Evolutionary conservation across 2,329 filamentous ascomycete species (phyloP).

Genomic region (Diplodia intermedia): DNA sequence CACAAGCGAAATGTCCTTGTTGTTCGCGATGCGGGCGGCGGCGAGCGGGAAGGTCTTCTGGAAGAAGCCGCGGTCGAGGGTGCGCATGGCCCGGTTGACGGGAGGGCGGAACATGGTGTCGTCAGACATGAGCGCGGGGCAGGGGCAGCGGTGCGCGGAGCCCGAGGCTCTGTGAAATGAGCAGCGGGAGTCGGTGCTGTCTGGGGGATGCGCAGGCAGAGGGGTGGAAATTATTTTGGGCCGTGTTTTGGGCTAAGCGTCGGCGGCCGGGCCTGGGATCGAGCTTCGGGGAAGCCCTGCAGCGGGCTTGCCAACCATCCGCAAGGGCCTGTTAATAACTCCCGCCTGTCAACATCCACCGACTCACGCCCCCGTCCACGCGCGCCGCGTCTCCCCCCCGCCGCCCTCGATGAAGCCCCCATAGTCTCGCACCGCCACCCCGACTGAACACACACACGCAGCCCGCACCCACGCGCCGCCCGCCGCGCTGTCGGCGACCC

Average conservation of each 20-base stretch:
- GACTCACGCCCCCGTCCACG: constrained; percentile 18
- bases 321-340: constrained; percentile 24
- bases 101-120: constrained; percentile 75
- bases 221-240: constrained; percentile 25
- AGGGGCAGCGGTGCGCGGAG: constrained; percentile 10
- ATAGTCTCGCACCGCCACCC: constrained; percentile 10
- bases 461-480: constrained; percentile 20
- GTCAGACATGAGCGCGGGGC: constrained; percentile 40
- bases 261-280: constrained; percentile 14
- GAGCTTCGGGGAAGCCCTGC: constrained; percentile 26
- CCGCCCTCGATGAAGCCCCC: constrained; percentile 32
- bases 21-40: constrained; percentile 78
- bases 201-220: constrained; percentile 24
- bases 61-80: constrained; percentile 85
- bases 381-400: constrained; percentile 14
- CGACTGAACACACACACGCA: constrained; percentile 16
- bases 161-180: constrained; percentile 20
- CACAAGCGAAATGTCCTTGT: constrained; percentile 75
- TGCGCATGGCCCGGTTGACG: constrained; percentile 77
- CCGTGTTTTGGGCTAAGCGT: constrained; percentile 20
- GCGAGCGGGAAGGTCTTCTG: constrained; percentile 75
- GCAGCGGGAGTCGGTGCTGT: constrained; percentile 6
- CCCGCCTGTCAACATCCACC: constrained; percentile 29
- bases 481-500: constrained; percentile 27
- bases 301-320: constrained; percentile 14